phyloP scores from a whole-genome alignment of 768 basidiomycete genomes.

The Cystoderma amianthinum region DNA sequence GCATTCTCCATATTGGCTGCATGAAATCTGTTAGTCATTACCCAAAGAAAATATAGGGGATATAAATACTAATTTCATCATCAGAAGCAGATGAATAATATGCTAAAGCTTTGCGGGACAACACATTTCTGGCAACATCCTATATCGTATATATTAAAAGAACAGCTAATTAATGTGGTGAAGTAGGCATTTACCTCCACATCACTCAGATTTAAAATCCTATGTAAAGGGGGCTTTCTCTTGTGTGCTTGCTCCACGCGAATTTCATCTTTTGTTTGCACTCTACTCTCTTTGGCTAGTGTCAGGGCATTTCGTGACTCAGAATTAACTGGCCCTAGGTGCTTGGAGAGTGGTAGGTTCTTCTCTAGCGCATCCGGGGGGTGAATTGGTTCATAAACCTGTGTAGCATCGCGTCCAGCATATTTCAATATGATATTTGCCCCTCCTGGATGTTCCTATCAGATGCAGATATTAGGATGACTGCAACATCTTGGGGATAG shows the following conservation, averaged over 20 bases:
- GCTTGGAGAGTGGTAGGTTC: slow-evolving; percentile 62
- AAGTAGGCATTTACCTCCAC: slow-evolving; percentile 55
- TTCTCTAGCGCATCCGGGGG: slow-evolving; percentile 74
- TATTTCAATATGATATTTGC: slow-evolving; percentile 75
- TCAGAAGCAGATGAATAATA: slow-evolving; percentile 87
- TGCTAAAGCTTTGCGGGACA: slow-evolving; percentile 70
- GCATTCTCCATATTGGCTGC: slow-evolving; percentile 62
- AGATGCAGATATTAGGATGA: slow-evolving; percentile 1
- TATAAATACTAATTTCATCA: slow-evolving; percentile 68
- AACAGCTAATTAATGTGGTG: not conserved
- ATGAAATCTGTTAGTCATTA: slow-evolving; percentile 9
- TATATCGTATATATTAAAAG: slow-evolving; percentile 17
- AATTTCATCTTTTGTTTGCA: slow-evolving; percentile 63
- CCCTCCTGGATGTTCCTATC: slow-evolving; percentile 77
- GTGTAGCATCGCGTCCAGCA: slow-evolving; percentile 81
- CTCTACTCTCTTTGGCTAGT: slow-evolving; percentile 27
- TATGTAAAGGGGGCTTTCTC: slow-evolving; percentile 55
- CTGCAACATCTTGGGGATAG: too few species aligned
- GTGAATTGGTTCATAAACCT: slow-evolving; percentile 76
- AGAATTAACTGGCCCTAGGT: slow-evolving; percentile 59
- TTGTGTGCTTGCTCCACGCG: slow-evolving; percentile 57
- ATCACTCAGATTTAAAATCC: slow-evolving; percentile 71
- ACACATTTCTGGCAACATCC: slow-evolving; percentile 65
- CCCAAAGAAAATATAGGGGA: not conserved
- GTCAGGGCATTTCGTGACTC: slow-evolving; percentile 31